Conservation (phyloP, 2,329 filamentous ascomycete species). For the Chrysoporthe austroafricana region DNA sequence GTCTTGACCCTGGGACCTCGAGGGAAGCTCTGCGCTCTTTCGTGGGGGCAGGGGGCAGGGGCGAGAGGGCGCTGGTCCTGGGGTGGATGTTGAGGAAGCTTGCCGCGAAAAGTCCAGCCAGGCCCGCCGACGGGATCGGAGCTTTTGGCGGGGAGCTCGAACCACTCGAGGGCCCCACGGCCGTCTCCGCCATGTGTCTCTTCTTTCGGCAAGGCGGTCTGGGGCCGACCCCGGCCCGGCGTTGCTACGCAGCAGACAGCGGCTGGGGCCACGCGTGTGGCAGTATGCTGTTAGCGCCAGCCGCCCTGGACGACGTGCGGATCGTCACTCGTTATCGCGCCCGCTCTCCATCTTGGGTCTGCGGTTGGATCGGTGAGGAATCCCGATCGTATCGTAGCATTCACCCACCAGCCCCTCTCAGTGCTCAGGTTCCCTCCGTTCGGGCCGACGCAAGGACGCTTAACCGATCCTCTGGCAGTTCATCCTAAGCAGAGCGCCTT, state of each 20-base stretch:
- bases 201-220: background rate
- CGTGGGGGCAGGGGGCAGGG: background rate
- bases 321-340: too few species aligned
- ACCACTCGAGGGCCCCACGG: background rate
- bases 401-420: too few species aligned
- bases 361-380: too few species aligned
- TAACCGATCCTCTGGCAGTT: background rate
- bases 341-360: too few species aligned
- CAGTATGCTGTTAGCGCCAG: too few species aligned
- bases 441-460: too few species aligned
- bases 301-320: too few species aligned
- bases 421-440: too few species aligned
- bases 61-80: background rate
- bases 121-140: background rate
- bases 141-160: constrained; percentile 3
- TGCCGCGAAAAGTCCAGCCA: background rate
- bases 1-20: background rate
- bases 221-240: background rate
- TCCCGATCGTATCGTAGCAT: too few species aligned
- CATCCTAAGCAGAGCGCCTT: background rate
- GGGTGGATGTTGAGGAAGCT: constrained; percentile 1
- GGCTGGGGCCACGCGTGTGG: too few species aligned
- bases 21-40: background rate
- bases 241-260: too few species aligned
- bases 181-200: background rate